Base-by-base conservation (phyloP, 2,329 filamentous ascomycete genomes). In the Apiospora malaysiana region DNA sequence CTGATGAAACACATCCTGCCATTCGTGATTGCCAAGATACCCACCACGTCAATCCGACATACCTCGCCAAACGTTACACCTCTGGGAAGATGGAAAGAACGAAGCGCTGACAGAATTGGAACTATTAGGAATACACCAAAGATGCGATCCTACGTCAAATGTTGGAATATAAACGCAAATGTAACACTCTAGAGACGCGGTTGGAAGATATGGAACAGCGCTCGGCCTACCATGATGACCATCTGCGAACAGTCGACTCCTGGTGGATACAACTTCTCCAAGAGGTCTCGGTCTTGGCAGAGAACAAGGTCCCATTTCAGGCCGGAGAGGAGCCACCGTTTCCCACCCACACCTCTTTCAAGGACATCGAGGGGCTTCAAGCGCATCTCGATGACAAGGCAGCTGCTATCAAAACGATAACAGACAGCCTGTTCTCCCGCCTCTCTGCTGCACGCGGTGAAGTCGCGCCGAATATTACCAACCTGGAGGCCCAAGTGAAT, bases 91-190 rank as follows among this genome's bases (percentile, higher is more conserved):
- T 67, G 43, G 40, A 43, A 37, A 43, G 46, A 32, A 68, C 32
- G 67, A 56, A 42, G 46, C 67, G 67, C 79, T 84, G 80, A 82
- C 78, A 76, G 77, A 78, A 77, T 79, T 73, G 80, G 81, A 66
- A 75, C 79, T 72, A 81, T 77, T 82, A 97, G 94, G 90, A 92
- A 80, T 96, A 93, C 78, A 93, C 95, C 83, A 99, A 98, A 84
- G 96, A 97, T 85, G 96, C 96, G 74, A 97, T 99, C 80, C 92
- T 93, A 78, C 94, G 97, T 71, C 95, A 98, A 84, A 97, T 99
- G 94, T 93, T 94, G 80, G 96, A 98, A 83, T 98, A 97, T 83
- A 97, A 97, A 83, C 91, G 96, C 76, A 94, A 97, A 80, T 95
- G 94, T 80, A 87, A 88, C 71, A 93, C 92, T 51, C 85, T 97